Evolutionary conservation across 148 eudicot genomes (phyloP), one percentile per base, ranked within the genome.

Genomic region (Fagopyrum tataricum): DNA sequence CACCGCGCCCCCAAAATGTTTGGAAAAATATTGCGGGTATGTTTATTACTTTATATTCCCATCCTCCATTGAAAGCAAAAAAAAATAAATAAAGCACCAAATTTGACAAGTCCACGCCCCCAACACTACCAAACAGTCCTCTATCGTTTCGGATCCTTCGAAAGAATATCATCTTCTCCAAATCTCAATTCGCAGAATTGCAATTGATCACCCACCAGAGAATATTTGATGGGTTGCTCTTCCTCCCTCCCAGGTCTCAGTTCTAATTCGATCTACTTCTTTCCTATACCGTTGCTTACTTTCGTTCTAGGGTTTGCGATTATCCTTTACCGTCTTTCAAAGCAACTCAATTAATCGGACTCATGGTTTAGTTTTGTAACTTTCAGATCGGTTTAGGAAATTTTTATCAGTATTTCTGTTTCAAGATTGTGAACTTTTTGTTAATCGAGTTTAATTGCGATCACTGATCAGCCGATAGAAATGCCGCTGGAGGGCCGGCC

Each of bases 211-310:
- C 37, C 67, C 39, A 37, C 69, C 69, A 18, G n/a, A 64, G 15
- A 64, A 39, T 37, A 7, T 15, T 64, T 39, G 44, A 83, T 83
- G 86, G 86, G 86, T 69, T 83, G 86, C 73, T 76, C 86, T 71
- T 74, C 86, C 73, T 83, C 86, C 53, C 76, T 83, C 48, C 86
- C 86, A 76, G 83, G 86, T 14, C 7, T 77, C 44, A 6, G 39
- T 26, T 64, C 44, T 64, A 18, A 31, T 64, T 39, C 69, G 43
- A 64, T 64, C 43, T 64, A 37, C 69, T 15, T 15, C 4, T 64
- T 4, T 37, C 20, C n/a, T 64, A 20, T 5, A 31, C 69, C 13
- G 39, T 37, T 64, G 37, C 42, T 37, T 15, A 14, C 43, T 64
- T 37, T 14, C 4, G 20, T 64, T 64, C 43, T 64, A 64, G 69